These are phyloP conservation scores for Rhodotorula sp. DNA, from an alignment of 1,284 basidiomycete species.

Conservation along the genomic window DNA sequence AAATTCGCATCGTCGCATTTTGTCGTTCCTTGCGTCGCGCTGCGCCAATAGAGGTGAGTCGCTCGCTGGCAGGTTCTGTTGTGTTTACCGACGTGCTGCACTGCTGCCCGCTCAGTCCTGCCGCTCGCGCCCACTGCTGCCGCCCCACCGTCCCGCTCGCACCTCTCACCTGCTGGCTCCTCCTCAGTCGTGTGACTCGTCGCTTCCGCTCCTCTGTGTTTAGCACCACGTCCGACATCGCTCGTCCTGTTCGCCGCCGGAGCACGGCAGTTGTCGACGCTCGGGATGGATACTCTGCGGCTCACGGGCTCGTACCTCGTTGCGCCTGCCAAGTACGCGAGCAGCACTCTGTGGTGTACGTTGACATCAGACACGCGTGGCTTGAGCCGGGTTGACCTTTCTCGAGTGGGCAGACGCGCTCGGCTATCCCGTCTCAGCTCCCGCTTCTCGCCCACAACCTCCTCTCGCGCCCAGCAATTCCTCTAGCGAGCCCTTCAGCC, in stretches of 20 bases:
- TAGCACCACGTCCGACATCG: no score
- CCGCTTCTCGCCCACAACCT: no score
- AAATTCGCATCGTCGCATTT: no score
- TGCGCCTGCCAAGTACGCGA: slow-evolving; percentile 8
- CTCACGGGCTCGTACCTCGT: slow-evolving; percentile 7
- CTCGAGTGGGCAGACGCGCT: neutral
- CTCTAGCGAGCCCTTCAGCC: no score
- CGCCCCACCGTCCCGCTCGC: neutral
- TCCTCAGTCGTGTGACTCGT: no score
- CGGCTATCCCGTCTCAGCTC: neutral
- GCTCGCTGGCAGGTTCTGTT: no score
- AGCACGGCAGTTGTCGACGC: neutral
- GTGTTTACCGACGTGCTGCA: neutral
- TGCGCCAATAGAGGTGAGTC: neutral
- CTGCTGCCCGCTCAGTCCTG: neutral
- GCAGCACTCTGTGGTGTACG: slow-evolving; percentile 3
- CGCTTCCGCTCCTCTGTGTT: no score
- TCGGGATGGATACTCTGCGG: neutral
- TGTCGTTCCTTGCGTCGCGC: neutral
- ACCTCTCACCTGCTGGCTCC: no score
- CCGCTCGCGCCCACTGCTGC: no score
- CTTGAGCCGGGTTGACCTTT: neutral
- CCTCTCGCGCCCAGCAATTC: no score
- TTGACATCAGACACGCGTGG: no score
- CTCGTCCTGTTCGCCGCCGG: no score